These are phyloP conservation scores for Fraxinus albicans DNA, from an alignment of 305 asterid species.

Conservation along the genomic window DNA sequence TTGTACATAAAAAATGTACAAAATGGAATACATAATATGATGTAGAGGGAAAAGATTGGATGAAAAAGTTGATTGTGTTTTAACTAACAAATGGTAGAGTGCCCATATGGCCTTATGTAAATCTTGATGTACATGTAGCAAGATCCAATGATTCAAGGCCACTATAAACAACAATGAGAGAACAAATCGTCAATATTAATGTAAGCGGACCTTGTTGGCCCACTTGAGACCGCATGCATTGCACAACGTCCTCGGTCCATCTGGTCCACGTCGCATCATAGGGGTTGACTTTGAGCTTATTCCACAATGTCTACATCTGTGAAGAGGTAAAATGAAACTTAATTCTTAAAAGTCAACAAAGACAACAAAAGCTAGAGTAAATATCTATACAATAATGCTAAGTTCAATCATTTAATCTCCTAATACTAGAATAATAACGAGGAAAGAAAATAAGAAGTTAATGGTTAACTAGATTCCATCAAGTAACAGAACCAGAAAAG, in stretches of 20 bases:
- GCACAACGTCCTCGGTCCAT: constrained; percentile 88
- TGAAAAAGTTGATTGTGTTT: no score
- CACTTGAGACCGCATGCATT: constrained; percentile 96
- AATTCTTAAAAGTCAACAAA: constrained; percentile 15
- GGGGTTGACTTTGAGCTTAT: constrained; percentile 85
- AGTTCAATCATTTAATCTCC: constrained; percentile 4
- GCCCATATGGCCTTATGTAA: no score
- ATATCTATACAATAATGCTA: neutral
- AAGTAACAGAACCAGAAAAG: constrained; percentile 17
- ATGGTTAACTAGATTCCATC: constrained; percentile 11
- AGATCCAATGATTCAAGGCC: neutral
- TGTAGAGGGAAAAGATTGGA: no score
- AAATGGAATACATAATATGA: no score
- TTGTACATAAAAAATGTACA: no score
- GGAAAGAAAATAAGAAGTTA: constrained; percentile 2
- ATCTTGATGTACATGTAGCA: no score
- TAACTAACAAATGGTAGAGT: no score
- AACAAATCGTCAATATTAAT: neutral
- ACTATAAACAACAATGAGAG: neutral
- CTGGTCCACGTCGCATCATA: constrained; percentile 99
- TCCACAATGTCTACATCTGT: constrained; percentile 85
- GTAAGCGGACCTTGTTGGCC: constrained; percentile 82
- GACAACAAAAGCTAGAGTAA: neutral
- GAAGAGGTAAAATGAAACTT: constrained; percentile 17
- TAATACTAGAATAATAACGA: constrained; percentile 1